Evolutionary conservation across 768 basidiomycete species (phyloP).

Genomic region (Chiua virens): DNA sequence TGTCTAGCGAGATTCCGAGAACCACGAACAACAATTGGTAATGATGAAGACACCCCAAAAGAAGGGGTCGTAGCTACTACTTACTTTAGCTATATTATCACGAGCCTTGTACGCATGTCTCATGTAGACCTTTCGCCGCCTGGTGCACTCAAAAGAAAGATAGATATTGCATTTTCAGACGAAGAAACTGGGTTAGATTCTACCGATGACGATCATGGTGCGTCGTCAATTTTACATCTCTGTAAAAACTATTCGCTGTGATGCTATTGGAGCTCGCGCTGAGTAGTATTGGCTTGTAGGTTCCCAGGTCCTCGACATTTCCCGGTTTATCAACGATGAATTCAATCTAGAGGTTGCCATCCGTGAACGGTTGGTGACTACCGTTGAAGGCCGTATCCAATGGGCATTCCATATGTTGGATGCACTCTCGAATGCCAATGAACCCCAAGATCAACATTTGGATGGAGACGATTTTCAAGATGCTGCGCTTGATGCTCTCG

Average conservation of each 20-base stretch:
- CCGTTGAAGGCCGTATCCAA: slow-evolving; percentile 44
- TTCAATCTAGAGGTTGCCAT: slow-evolving; percentile 44
- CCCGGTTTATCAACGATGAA: slow-evolving; percentile 34
- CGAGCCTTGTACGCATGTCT: slow-evolving; percentile 26
- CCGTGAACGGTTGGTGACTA: slow-evolving; percentile 40
- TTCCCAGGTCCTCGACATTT: slow-evolving; percentile 9
- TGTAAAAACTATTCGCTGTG: no score
- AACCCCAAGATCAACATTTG: slow-evolving; percentile 12
- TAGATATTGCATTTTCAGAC: slow-evolving; percentile 6
- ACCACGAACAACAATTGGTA: no score
- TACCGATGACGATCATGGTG: slow-evolving; percentile 17
- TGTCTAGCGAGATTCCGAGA: no score
- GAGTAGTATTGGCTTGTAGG: slow-evolving; percentile 8
- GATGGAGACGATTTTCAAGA: slow-evolving; percentile 37
- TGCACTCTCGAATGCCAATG: slow-evolving; percentile 24
- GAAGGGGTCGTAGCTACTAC: slow-evolving; percentile 2
- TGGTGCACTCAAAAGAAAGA: slow-evolving; percentile 10
- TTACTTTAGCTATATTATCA: not conserved
- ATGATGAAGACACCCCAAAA: not conserved
- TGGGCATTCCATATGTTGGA: slow-evolving; percentile 46
- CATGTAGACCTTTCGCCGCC: slow-evolving; percentile 14
- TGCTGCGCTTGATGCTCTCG: slow-evolving; percentile 44
- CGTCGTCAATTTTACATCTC: not conserved
- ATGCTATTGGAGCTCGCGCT: not conserved
- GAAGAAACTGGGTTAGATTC: slow-evolving; percentile 10